Evolutionary conservation across 2,329 filamentous ascomycete species (phyloP).

Genomic region (Penicillium nordicum): DNA sequence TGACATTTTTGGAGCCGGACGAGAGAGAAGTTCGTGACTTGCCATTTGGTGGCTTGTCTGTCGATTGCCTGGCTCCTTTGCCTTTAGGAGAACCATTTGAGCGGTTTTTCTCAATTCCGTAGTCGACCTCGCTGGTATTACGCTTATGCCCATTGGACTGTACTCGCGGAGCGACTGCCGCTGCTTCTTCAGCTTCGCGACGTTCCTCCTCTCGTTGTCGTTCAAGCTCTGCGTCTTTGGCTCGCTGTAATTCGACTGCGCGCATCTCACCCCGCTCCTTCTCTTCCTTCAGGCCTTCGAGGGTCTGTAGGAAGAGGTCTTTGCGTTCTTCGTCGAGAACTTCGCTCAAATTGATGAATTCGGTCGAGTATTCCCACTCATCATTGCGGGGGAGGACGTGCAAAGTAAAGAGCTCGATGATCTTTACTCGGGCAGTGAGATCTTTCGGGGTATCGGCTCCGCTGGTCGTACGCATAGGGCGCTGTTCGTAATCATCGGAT

Average conservation of each 20-base stretch:
- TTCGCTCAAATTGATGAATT: conserved; percentile 83
- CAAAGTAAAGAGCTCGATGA: conserved; percentile 90
- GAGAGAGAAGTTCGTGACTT: conserved; percentile 33
- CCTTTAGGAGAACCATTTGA: conserved; percentile 34
- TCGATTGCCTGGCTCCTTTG: conserved; percentile 22
- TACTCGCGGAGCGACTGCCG: conserved; percentile 40
- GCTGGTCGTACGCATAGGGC: conserved; percentile 43
- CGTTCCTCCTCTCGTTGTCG: conserved; percentile 47
- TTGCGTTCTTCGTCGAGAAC: conserved; percentile 88
- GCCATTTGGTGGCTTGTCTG: conserved; percentile 27
- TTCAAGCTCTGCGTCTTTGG: conserved; percentile 54
- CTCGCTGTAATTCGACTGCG: conserved; percentile 61
- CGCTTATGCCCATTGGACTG: conserved; percentile 43
- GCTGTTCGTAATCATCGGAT: conserved; percentile 31
- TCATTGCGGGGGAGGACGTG: conserved; percentile 91
- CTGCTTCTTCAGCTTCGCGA: conserved; percentile 36
- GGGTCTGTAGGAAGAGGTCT: conserved; percentile 81
- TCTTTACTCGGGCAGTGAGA: conserved; percentile 78
- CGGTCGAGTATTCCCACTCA: conserved; percentile 91
- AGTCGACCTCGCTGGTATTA: conserved; percentile 65
- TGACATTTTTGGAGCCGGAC: conserved; percentile 35
- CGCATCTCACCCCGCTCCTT: conserved; percentile 67
- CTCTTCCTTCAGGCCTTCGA: conserved; percentile 81
- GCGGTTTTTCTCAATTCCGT: conserved; percentile 61
- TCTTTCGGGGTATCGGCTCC: conserved; percentile 81